Evolutionary conservation across 2,329 filamentous ascomycete genomes (phyloP).

Genomic region (Talaromyces sp.): DNA sequence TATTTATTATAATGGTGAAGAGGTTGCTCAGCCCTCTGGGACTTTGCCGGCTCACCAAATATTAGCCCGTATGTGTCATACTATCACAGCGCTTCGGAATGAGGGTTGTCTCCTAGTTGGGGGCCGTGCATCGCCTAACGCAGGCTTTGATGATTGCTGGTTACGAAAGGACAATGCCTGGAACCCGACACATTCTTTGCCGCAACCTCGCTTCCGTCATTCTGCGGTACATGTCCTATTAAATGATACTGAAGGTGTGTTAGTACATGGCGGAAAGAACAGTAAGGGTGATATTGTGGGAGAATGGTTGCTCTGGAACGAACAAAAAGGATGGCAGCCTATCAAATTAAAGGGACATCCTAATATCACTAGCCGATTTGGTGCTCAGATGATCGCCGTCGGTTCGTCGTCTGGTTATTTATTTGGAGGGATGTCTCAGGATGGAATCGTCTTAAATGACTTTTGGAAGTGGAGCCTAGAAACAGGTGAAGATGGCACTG

Average conservation of each 20-base stretch:
- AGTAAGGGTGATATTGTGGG: conserved; percentile 48
- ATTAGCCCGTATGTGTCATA: conserved; percentile 65
- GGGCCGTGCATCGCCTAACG: conserved; percentile 71
- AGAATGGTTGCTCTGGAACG: conserved; percentile 55
- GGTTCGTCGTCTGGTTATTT: conserved; percentile 57
- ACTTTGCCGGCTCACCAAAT: conserved; percentile 39
- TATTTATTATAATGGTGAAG: conserved; percentile 46
- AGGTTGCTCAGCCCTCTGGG: conserved; percentile 47
- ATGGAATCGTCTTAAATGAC: conserved; percentile 61
- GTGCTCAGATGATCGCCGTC: conserved; percentile 47
- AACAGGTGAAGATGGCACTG: conserved; percentile 32
- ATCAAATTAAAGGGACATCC: conserved; percentile 32
- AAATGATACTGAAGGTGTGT: conserved; percentile 39
- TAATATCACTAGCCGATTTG: conserved; percentile 52
- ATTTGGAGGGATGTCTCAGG: conserved; percentile 65
- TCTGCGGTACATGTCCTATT: conserved; percentile 52
- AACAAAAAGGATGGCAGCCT: conserved; percentile 49
- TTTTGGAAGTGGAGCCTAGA: conserved; percentile 63
- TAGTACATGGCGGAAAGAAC: conserved; percentile 62
- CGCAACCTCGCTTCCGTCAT: conserved; percentile 71
- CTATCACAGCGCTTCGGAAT: conserved; percentile 62
- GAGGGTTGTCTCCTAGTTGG: conserved; percentile 64
- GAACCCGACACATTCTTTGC: conserved; percentile 63
- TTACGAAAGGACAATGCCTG: conserved; percentile 61
- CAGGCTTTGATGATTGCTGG: conserved; percentile 71